Percentiles rank a stretch among this genome's conserved stretches.
phyloP scores from a whole-genome alignment of 495 filamentous ascomycete genomes.

The Neurospora sp. region DNA sequence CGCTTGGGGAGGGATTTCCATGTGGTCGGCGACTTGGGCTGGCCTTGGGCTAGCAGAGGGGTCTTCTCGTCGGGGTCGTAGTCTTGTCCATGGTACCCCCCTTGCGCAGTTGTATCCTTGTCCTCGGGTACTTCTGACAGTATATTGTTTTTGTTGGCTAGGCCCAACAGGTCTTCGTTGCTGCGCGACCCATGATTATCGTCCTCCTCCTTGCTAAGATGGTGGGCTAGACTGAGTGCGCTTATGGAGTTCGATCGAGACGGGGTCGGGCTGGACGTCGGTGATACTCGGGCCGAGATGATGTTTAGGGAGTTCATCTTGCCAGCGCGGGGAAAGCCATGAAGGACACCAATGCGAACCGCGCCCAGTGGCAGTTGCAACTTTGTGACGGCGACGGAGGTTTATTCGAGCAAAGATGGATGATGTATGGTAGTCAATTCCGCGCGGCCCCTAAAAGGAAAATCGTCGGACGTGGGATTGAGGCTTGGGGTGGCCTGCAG shows the following conservation, averaged over 20 bases:
- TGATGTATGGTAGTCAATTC: not conserved
- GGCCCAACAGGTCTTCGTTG: conserved; percentile 5
- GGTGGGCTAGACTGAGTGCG: conserved; percentile 35
- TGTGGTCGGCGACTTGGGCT: conserved; percentile 19
- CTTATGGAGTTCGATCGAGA: conserved; percentile 58
- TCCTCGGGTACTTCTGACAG: conserved; percentile 22
- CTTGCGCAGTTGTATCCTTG: conserved; percentile 1
- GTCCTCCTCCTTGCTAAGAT: conserved; percentile 32
- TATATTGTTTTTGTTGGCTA: conserved; percentile 25
- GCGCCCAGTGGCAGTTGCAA: conserved; percentile 4
- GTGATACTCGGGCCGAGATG: conserved; percentile 72
- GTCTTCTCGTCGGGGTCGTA: conserved; percentile 50
- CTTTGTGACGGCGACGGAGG: not conserved
- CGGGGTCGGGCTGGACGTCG: conserved; percentile 43
- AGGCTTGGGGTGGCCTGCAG: not conserved
- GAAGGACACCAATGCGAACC: conserved; percentile 19
- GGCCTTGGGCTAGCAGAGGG: conserved; percentile 42
- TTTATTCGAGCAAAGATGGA: not conserved
- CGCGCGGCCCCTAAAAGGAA: not conserved
- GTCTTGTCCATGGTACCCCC: conserved; percentile 5
- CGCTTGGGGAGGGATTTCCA: conserved; percentile 50
- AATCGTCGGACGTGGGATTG: not conserved
- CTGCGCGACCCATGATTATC: conserved; percentile 2
- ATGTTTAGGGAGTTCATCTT: conserved; percentile 99
- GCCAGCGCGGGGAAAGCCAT: conserved; percentile 24